Evolutionary conservation across 352 stramenopile species (phyloP), one percentile per base, ranked within the genome.

Genomic region (Globisporangium paroecandrum): DNA sequence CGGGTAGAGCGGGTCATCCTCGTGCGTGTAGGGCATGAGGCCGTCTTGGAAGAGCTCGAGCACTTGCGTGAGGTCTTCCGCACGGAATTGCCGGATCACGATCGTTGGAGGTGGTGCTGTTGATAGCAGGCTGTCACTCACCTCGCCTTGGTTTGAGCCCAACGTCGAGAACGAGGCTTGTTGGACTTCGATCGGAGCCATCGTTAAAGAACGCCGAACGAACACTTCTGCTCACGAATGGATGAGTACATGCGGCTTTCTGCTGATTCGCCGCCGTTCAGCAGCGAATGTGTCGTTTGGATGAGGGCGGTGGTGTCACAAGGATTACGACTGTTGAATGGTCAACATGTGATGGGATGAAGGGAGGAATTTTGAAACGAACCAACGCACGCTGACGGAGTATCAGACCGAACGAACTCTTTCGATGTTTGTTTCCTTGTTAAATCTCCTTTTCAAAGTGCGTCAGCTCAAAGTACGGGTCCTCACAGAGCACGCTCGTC

Each of bases 1-100:
- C 20, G 46, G 36, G 54, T 68, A 47, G n/a, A 63, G 49, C 9
- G 54, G 60, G 24, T 51, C 15, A 9, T 41, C 55, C 56, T 27
- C 20, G 13, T 65, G 20, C 1, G 64, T 60, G 46, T 75, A 71
- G 20, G 34, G 24, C 20, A 66, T 46, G 18, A 73, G 38, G 0
- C 69, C 69, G 2, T 59, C 27, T 9, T 38, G 38, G 54, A 78
- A 78, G 38, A 78, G 27, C 22, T 62, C 49, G 24, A 69, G 32
- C 8, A 76, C 72, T 1, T 27, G 18, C 1, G 25, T 51, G 13
- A 64, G 66, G 29, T 78, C 72, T 22, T 47, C 25, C 3, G n/a
- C 34, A 3, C 43, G 61, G 69, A 69, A 77, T 36, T 67, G 62
- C 2, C 70, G 66, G n/a, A 76, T 68, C 1, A 24, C n/a, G 18